Evolutionary conservation across 2,329 filamentous ascomycete species (phyloP), one percentile per base, ranked within the genome.

Genomic region (Xylaria sp.): DNA sequence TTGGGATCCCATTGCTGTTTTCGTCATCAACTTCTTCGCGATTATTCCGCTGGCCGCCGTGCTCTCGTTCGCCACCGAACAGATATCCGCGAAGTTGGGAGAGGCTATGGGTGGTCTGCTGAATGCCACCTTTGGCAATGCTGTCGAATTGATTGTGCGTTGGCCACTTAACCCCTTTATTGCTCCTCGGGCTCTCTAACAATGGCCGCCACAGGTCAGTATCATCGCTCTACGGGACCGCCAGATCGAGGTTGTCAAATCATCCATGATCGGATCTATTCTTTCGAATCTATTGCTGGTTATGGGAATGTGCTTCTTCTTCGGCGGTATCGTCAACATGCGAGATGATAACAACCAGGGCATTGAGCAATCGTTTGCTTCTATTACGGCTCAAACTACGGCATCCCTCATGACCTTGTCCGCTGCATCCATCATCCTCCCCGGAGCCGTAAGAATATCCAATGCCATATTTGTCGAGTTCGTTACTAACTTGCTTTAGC

Each of bases 191-290:
- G 34, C 4, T 23, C 61, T 51, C 62, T 67, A 62, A 66, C 60
- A 52, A 62, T 55, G 23, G 48, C 65, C 51, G 52, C 37, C 60
- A 16, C 71, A 93, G 90, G 90, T 96, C 72, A 96, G 91, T 73
- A 93, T 97, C 67, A 89, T 97, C 65, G 94, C 94, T 16, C 82
- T 99, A 51, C 85, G 80, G 66, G 86, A 94, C 68, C 85, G 86
- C 64, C 89, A 97, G 76, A 95, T 97, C 71, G 87, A 93, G 69
- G 92, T 97, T 65, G 93, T 97, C n/a, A 94, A 97, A 77, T 89
- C 93, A 18, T 96, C 91, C 65, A 97, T 97, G 92, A 86, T 97
- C 39, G 93, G 94, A 52, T 95, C 90, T 70, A 96, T 97, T 68
- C 80, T 97, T 46, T 97, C 93, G 65, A 97, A 97, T 75, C 87